phyloP scores from a whole-genome alignment of 1,284 basidiomycete species.

The Tilletiopsis washingtonensis region DNA sequence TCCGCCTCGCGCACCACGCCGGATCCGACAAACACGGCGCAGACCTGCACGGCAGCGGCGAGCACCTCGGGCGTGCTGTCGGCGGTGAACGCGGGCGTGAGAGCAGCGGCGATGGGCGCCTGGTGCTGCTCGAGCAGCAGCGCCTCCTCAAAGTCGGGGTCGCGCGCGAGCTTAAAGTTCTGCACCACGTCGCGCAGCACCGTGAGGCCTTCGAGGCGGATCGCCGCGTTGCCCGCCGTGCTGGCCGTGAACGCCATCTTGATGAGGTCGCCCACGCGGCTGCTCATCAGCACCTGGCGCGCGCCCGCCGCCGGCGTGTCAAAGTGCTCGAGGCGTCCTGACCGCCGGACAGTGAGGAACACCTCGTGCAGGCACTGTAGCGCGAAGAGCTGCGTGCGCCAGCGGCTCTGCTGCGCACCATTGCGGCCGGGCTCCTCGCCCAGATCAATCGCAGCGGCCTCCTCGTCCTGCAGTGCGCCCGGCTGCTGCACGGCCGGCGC shows the following conservation, averaged over 20 bases:
- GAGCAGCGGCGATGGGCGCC: slow-evolving; percentile 91
- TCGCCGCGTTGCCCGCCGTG: slow-evolving; percentile 88
- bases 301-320: slow-evolving; percentile 47
- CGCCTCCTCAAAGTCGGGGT: slow-evolving; percentile 85
- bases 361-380: slow-evolving; percentile 86
- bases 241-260: slow-evolving; percentile 97
- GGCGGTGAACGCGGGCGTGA: slow-evolving; percentile 91
- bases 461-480: slow-evolving; percentile 62
- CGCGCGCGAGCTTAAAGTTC: slow-evolving; percentile 76
- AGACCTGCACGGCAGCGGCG: slow-evolving; percentile 82
- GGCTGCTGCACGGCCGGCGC: background rate
- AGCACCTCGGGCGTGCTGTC: slow-evolving; percentile 94
- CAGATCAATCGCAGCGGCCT: slow-evolving; percentile 67
- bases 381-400: slow-evolving; percentile 94
- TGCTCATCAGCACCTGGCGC: slow-evolving; percentile 58
- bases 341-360: slow-evolving; percentile 65
- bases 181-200: slow-evolving; percentile 88
- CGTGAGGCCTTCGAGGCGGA: slow-evolving; percentile 81
- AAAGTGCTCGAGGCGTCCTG: slow-evolving; percentile 51
- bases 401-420: slow-evolving; percentile 52
- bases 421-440: slow-evolving; percentile 16
- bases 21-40: slow-evolving; percentile 88
- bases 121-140: slow-evolving; percentile 95
- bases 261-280: slow-evolving; percentile 83
- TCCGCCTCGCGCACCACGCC: slow-evolving; percentile 85